These are phyloP conservation scores for Fusarium albosuccineum DNA, from an alignment of 2,329 filamentous ascomycete species.

Conservation along the genomic window DNA sequence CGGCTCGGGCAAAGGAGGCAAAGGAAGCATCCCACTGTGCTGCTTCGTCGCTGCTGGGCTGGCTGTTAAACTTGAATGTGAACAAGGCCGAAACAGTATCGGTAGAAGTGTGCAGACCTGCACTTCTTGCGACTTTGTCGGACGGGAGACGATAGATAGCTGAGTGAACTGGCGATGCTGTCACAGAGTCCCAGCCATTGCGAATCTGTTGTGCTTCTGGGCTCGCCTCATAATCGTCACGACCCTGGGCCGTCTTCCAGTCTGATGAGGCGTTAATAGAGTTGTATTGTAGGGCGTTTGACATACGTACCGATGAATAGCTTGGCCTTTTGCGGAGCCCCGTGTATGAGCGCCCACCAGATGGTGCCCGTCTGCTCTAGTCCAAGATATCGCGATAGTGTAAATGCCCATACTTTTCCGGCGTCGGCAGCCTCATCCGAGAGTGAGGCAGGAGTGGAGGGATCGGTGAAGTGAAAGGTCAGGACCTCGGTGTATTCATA, in stretches of 20 bases:
- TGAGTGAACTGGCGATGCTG: neutral
- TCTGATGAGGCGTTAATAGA: neutral
- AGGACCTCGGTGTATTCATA: constrained; percentile 20
- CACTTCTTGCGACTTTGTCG: neutral
- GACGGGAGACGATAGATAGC: constrained; percentile 2
- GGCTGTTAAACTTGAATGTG: constrained; percentile 3
- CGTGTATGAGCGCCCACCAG: constrained; percentile 21
- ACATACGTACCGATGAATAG: constrained; percentile 16
- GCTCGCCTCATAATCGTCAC: constrained; percentile 3
- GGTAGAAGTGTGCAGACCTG: neutral
- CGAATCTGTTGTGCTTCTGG: neutral
- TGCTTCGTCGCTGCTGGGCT: neutral
- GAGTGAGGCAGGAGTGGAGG: constrained; percentile 1
- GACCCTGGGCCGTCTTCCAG: constrained; percentile 15
- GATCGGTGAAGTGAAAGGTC: constrained; percentile 8
- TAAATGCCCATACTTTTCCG: constrained; percentile 23
- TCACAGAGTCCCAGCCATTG: constrained; percentile 4
- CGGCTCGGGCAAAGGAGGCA: neutral
- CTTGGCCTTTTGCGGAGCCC: constrained; percentile 8
- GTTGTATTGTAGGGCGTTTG: neutral
- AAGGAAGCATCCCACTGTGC: neutral
- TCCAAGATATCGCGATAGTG: constrained; percentile 19
- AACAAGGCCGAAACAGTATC: constrained; percentile 11
- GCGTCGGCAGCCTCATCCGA: constrained; percentile 10
- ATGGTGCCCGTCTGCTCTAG: constrained; percentile 20